Percentiles rank a stretch among this genome's conserved stretches.
Conservation (phyloP, 2,329 filamentous ascomycete species). For the Penicillium sp. region DNA sequence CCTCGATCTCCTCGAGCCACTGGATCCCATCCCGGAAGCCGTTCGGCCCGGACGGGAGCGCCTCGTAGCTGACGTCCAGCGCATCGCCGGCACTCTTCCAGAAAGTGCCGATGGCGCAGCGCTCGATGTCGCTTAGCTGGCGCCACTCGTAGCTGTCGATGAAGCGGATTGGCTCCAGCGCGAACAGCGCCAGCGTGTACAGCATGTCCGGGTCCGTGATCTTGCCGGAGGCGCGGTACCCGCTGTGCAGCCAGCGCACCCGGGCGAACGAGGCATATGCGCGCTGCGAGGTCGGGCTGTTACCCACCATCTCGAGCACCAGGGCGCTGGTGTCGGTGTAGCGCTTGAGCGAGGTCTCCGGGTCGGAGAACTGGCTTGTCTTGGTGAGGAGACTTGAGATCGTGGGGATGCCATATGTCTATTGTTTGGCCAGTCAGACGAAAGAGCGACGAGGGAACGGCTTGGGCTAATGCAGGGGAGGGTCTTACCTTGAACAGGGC, state of each 20-base stretch:
- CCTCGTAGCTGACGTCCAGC: constrained; percentile 59
- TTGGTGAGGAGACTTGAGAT: constrained; percentile 51
- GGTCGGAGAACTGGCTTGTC: constrained; percentile 50
- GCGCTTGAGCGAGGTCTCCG: constrained; percentile 51
- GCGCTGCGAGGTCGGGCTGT: constrained; percentile 46
- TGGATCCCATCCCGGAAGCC: constrained; percentile 52
- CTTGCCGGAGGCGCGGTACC: constrained; percentile 57
- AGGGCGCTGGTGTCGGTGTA: constrained; percentile 53
- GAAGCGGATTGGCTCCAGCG: constrained; percentile 64
- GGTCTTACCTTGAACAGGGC: constrained; percentile 54
- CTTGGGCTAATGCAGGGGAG: background rate
- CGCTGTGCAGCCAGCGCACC: constrained; percentile 62
- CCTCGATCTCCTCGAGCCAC: constrained; percentile 52
- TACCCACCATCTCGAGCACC: constrained; percentile 49
- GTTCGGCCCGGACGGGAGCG: constrained; percentile 41
- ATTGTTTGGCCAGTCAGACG: no score
- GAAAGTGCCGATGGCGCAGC: constrained; percentile 63
- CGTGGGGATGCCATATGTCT: constrained; percentile 57
- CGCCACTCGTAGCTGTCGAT: constrained; percentile 69
- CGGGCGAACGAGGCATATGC: constrained; percentile 56
- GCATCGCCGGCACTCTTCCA: constrained; percentile 70
- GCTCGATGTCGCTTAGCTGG: constrained; percentile 62
- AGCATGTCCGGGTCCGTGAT: constrained; percentile 64
- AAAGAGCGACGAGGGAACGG: background rate
- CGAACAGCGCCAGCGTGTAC: constrained; percentile 64